Percentiles rank a stretch among this genome's conserved stretches.
Evolutionary conservation across 192 early-diverging fungal species (phyloP).

Genomic region (Mortierella antarctica): DNA sequence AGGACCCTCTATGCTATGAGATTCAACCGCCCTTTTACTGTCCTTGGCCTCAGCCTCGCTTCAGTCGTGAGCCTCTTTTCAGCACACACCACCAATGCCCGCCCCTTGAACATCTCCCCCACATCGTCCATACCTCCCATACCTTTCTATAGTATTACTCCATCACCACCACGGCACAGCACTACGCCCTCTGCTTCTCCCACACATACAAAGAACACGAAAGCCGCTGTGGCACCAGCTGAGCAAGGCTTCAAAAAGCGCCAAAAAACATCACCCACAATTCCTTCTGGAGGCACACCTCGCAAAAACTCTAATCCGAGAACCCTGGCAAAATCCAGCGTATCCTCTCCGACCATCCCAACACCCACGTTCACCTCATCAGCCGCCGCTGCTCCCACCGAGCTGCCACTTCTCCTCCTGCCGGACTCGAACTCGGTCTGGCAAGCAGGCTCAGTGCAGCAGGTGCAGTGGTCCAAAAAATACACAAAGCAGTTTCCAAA

Average conservation of each 20-base stretch:
- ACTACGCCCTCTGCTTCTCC: not conserved
- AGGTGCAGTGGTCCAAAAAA: slow-evolving; percentile 40
- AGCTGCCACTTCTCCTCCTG: slow-evolving; percentile 24
- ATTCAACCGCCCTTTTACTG: too few relatives aligned
- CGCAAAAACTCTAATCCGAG: not conserved
- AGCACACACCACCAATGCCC: too few relatives aligned
- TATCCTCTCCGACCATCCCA: not conserved
- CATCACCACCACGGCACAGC: too few relatives aligned
- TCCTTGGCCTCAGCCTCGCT: too few relatives aligned
- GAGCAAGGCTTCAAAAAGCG: too few relatives aligned
- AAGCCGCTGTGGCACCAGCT: too few relatives aligned
- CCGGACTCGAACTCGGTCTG: slow-evolving; percentile 32
- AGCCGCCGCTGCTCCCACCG: not conserved
- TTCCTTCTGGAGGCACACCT: not conserved
- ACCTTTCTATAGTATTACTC: too few relatives aligned
- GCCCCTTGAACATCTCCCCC: not conserved
- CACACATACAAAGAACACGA: not conserved
- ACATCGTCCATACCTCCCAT: too few relatives aligned
- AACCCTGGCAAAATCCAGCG: not conserved
- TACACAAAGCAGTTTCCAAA: slow-evolving; percentile 24
- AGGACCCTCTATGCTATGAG: too few relatives aligned
- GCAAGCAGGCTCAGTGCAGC: slow-evolving; percentile 34
- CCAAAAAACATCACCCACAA: not conserved
- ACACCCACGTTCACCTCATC: not conserved
- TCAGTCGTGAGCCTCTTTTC: too few relatives aligned